Evolutionary conservation across 495 filamentous ascomycete species (phyloP).

Genomic region (Staphylotrichum tortipilum): DNA sequence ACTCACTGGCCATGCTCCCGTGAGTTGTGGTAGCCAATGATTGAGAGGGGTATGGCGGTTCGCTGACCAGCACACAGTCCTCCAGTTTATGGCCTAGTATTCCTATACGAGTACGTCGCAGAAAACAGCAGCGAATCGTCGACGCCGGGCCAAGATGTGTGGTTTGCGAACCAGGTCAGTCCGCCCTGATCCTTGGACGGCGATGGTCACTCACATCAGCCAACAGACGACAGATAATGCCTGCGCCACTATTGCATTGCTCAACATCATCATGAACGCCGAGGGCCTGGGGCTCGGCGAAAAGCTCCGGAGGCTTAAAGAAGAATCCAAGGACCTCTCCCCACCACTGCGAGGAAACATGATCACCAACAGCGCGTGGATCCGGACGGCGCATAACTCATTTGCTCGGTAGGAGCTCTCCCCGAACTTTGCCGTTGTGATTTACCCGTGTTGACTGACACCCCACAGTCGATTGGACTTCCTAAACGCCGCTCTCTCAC

Average conservation of each 20-base stretch:
- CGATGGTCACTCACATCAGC: neutral
- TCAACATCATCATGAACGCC: constrained; percentile 89
- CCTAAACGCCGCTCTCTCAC: constrained; percentile 61
- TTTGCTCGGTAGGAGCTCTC: constrained; percentile 57
- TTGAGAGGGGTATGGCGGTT: neutral
- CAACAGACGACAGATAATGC: constrained; percentile 67
- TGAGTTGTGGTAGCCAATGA: constrained; percentile 29
- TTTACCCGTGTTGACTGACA: neutral
- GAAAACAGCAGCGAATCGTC: constrained; percentile 34
- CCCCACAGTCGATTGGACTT: constrained; percentile 57
- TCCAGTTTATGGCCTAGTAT: constrained; percentile 74
- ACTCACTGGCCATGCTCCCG: constrained; percentile 56
- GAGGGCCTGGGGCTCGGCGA: constrained; percentile 52
- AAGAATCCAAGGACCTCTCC: constrained; percentile 55
- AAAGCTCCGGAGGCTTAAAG: constrained; percentile 59
- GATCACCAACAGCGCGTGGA: constrained; percentile 64
- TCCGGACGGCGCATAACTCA: constrained; percentile 77
- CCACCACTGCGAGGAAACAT: constrained; percentile 67
- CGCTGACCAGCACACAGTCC: constrained; percentile 35
- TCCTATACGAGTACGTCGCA: constrained; percentile 65
- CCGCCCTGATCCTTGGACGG: neutral
- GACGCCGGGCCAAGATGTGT: constrained; percentile 56
- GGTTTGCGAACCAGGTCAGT: constrained; percentile 89
- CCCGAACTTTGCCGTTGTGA: neutral
- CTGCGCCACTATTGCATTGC: constrained; percentile 78